Base-by-base conservation (phyloP, 2,329 filamentous ascomycete species). In the Eutypella sp. region DNA sequence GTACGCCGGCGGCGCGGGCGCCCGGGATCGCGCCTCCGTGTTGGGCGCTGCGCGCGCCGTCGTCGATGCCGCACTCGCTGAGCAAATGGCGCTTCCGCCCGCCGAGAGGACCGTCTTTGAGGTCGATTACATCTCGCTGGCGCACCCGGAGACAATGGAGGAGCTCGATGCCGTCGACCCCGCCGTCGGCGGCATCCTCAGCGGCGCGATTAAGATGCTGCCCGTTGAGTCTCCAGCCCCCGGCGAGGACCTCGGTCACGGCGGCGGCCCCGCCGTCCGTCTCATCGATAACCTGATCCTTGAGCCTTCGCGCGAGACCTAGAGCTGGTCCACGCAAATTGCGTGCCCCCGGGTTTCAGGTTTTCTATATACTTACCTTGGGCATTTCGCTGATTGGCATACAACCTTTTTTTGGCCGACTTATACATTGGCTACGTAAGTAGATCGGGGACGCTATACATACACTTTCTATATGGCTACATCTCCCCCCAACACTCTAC, bases 231-330 rank as follows among this genome's bases (percentile, higher is more conserved):
- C 80, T 42, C 75, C 84, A 1, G 75, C 73, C 41, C 70, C 80
- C 5, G 87, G 78, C 1, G 91, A 97, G 64, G 83, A 90, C 53
- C 66, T 91, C 22, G 90, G 90, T 3, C 81, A 81, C 49, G 76
- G 79, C 45, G 84, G 82, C 3, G 84, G 85, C 2, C 87, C 88
- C 15, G 65, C 83, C 1, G 93, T 99, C 40, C 77, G 93, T 50
- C 70, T 99, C 66, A 96, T 99, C 64, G 93, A 99, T 62, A 99
- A 99, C 60, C 84, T 97, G 53, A 84, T 95, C 45, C 64, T 92
- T 27, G 69, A 75, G 55, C 72, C 77, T 0, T 48, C 49, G 7
- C 3, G 18, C n/a, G 18, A 16, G 15, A n/a, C n/a, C n/a, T n/a
- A n/a, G n/a, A n/a, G n/a, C n/a, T n/a, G n/a, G n/a, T n/a, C n/a